Base-by-base conservation (phyloP, 108 stramenopile species). In the Stephanodiscus triporus region DNA sequence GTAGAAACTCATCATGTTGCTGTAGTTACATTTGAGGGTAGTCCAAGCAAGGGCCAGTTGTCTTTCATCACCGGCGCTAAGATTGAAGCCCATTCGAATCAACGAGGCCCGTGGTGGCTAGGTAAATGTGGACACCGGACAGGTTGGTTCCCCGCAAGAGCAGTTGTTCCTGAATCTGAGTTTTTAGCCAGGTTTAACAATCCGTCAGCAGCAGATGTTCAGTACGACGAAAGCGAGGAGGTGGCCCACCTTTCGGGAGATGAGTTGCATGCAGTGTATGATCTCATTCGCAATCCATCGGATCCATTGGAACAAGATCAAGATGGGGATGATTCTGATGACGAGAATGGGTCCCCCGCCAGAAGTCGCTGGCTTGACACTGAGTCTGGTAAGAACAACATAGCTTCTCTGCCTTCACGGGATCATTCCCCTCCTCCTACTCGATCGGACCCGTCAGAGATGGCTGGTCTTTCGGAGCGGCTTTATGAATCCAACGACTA, bases 221-320 rank as follows among this genome's bases (percentile, higher is more conserved):
- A 69, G 17, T 22, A 43, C 4, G 63, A 62, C 50, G 70, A 71
- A 30, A 59, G 55, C 19, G 75, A 75, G 65, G 32, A 59, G 65
- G 48, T 75, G 37, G 16, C 29, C 0, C 13, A 53, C 9, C 64
- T 82, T 11, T 72, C 81, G 17, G 36, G 68, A 23, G 70, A 74
- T 22, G 81, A 75, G 42, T 55, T 82, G 37, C 42, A 75, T 62
- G 47, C 49, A 9, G 67, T 68, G 38, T 82, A 82, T 63, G 74
- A 82, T 67, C 68, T 82, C 2, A 82, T 82, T 67, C 69, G 81
- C 20, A 75, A 68, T 72, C 81, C 81, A n/a, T 82, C 81, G 16
- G 81, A 73, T 76, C 68, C 59, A 38, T 56, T 51, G 2, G 65
- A 67, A 53, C 61, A 63, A 45, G 63, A 58, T 36, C 68, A 65